Percentiles rank a stretch among this genome's conserved stretches.
These are phyloP conservation scores for Eucalyptus regnans DNA, from an alignment of 345 rosid species.

Conservation along the genomic window DNA sequence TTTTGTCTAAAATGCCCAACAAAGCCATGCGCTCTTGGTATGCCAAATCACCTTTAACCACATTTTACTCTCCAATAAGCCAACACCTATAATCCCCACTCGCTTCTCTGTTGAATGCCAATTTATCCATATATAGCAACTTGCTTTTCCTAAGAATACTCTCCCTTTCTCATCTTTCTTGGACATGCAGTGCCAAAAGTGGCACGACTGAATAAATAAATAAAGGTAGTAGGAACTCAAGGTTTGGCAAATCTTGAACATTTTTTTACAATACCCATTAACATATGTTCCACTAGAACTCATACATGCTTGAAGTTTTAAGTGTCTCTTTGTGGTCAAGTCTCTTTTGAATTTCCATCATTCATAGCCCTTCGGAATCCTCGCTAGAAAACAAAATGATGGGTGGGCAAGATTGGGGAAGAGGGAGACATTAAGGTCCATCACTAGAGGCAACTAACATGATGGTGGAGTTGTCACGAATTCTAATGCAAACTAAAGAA, in stretches of 20 bases:
- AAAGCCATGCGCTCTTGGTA: not conserved
- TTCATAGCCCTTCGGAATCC: not conserved
- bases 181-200: not conserved
- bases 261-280: not conserved
- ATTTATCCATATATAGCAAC: not conserved
- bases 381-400: not conserved
- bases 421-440: constrained; percentile 26
- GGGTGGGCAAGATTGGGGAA: constrained; percentile 3
- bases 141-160: not conserved
- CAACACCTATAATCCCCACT: not conserved
- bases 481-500: constrained; percentile 18
- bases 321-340: not conserved
- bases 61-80: not conserved
- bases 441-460: constrained; percentile 43
- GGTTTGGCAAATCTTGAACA: not conserved
- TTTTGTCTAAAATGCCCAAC: not conserved
- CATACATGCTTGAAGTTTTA: not conserved
- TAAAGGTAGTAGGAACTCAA: not conserved
- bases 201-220: not conserved
- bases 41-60: not conserved
- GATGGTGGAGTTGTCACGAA: constrained; percentile 52
- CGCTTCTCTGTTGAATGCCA: not conserved
- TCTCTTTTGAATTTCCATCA: not conserved
- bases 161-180: not conserved
- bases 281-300: not conserved